These are phyloP conservation scores for Taphrina confusa DNA, from an alignment of 1,139 yeast genomes.

Conservation along the genomic window DNA sequence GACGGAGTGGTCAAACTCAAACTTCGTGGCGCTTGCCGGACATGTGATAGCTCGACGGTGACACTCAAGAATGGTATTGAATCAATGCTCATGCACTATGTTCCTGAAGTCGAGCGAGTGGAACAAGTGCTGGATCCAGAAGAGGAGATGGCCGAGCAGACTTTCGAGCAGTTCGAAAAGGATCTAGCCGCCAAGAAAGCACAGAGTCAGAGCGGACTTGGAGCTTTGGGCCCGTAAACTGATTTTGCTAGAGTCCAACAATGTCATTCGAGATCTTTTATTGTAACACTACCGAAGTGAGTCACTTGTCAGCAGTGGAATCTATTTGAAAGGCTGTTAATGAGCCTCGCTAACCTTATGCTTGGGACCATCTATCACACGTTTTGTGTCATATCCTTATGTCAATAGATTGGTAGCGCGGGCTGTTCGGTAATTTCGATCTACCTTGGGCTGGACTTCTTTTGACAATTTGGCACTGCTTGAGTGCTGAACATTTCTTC, in stretches of 20 bases:
- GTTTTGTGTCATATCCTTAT: too few relatives aligned
- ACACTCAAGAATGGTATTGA: constrained; percentile 81
- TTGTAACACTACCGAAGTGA: too few relatives aligned
- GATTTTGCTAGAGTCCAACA: constrained; percentile 12
- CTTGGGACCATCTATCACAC: too few relatives aligned
- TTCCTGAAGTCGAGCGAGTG: constrained; percentile 77
- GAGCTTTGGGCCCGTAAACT: constrained; percentile 15
- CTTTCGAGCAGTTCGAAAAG: constrained; percentile 67
- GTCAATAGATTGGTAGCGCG: too few relatives aligned
- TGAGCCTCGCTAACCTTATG: too few relatives aligned
- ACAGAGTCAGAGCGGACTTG: constrained; percentile 21
- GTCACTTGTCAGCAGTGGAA: too few relatives aligned
- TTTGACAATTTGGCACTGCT: too few relatives aligned
- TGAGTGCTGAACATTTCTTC: too few relatives aligned
- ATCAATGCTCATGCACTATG: constrained; percentile 78
- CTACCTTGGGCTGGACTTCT: too few relatives aligned
- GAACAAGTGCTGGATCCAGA: constrained; percentile 66
- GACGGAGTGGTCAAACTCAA: constrained; percentile 65
- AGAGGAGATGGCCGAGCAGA: constrained; percentile 62
- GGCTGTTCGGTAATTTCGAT: too few relatives aligned
- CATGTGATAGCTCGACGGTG: constrained; percentile 74
- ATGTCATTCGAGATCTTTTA: constrained; percentile 4
- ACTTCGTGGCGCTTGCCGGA: constrained; percentile 79
- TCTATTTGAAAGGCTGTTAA: too few relatives aligned
- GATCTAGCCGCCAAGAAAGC: constrained; percentile 42